Percentiles rank a stretch among this genome's conserved stretches.
phyloP scores from a whole-genome alignment of 306 rosid genomes.

The Biancaea sappan region DNA sequence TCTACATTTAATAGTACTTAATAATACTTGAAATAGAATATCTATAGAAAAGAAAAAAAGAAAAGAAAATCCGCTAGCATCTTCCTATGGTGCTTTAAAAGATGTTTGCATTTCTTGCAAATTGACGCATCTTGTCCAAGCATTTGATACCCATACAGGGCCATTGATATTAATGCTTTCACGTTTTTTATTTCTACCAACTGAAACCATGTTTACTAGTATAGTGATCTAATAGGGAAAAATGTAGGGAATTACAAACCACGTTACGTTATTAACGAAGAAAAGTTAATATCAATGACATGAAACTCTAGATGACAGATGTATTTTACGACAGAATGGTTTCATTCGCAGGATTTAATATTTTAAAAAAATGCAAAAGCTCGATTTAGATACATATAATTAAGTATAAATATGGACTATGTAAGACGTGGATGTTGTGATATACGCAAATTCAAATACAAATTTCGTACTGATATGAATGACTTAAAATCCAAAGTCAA shows the following conservation, averaged over 20 bases:
- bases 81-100: too few relatives aligned
- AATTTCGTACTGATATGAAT: neutral
- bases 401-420: neutral
- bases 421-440: neutral
- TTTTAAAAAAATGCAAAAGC: neutral
- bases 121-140: constrained; percentile 13
- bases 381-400: neutral
- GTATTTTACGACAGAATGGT: neutral
- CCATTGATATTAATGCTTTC: neutral
- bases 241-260: too few relatives aligned
- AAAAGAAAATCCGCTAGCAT: too few relatives aligned
- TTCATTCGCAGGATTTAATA: neutral
- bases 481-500: constrained; percentile 25
- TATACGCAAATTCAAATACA: neutral
- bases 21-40: too few relatives aligned
- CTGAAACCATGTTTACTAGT: too few relatives aligned
- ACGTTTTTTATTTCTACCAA: too few relatives aligned
- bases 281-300: too few relatives aligned
- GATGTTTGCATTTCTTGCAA: neutral
- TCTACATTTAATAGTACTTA: too few relatives aligned
- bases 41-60: too few relatives aligned
- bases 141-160: neutral
- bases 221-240: too few relatives aligned
- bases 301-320: too few relatives aligned
- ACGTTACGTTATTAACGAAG: too few relatives aligned